A percentile compares a stretch with the other conserved stretches of the same genome.
Conservation (phyloP, 192 early-diverging fungal genomes). For the Backusella mclennaniae region DNA sequence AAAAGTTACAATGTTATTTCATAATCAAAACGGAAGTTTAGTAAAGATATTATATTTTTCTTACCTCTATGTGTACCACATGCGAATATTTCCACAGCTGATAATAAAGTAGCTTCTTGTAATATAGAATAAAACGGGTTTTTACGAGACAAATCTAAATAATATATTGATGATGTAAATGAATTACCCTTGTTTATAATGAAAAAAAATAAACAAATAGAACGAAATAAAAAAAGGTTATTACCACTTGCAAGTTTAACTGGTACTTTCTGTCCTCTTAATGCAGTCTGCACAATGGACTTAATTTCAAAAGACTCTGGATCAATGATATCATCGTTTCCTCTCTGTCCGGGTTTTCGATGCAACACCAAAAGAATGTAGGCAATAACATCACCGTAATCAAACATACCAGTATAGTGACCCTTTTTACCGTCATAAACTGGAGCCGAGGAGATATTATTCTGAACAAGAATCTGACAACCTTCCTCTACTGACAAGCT, state of each 20-base stretch:
- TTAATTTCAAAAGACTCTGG: conserved; percentile 47
- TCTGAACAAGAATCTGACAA: conserved; percentile 67
- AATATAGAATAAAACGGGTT: conserved; percentile 83
- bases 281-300: conserved; percentile 52
- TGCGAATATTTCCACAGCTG: conserved; percentile 70
- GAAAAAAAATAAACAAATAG: neutral
- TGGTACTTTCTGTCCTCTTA: conserved; percentile 49
- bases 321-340: conserved; percentile 18
- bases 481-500: conserved; percentile 63
- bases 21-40: too few relatives aligned
- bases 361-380: conserved; percentile 68
- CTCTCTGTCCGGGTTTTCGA: conserved; percentile 34
- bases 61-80: conserved; percentile 73
- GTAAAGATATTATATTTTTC: neutral
- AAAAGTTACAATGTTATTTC: neutral
- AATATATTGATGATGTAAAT: neutral
- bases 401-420: conserved; percentile 81
- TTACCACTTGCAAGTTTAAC: conserved; percentile 63
- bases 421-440: conserved; percentile 45
- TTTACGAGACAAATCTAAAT: conserved; percentile 68
- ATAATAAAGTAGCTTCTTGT: conserved; percentile 71
- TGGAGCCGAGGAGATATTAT: conserved; percentile 78
- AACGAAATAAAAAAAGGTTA: neutral
- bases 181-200: neutral
- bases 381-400: conserved; percentile 77